Evolutionary conservation across 495 filamentous ascomycete genomes (phyloP).

Genomic region (Apiosordaria backusii): DNA sequence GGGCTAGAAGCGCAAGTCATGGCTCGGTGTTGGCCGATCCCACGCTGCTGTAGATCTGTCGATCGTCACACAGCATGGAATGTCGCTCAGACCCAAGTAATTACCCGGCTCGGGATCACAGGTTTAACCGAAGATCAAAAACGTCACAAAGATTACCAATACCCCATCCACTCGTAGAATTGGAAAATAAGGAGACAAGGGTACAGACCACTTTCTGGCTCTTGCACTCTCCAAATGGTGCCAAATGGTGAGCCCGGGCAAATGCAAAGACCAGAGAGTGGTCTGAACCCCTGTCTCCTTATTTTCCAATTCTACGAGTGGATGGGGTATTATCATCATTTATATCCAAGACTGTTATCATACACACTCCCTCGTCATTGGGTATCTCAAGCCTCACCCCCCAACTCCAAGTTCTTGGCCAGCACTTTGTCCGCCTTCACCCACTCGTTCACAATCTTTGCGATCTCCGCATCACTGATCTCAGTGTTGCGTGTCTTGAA

Average conservation of each 20-base stretch:
- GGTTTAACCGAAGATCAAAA: too few relatives aligned
- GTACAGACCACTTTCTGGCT: too few relatives aligned
- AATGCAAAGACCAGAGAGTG: too few relatives aligned
- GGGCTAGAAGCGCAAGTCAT: too few relatives aligned
- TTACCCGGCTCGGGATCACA: background rate
- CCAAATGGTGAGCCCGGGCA: too few relatives aligned
- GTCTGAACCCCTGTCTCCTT: too few relatives aligned
- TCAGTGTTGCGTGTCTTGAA: conserved; percentile 19
- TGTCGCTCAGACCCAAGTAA: background rate
- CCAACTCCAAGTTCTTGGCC: conserved; percentile 5
- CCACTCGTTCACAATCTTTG: conserved; percentile 30
- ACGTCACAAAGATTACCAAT: too few relatives aligned
- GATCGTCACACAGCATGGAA: background rate
- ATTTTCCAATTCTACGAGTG: too few relatives aligned
- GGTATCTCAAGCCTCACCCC: background rate
- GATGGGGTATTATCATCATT: background rate
- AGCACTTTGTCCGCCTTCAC: conserved; percentile 24
- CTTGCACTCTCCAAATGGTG: background rate
- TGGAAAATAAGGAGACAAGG: too few relatives aligned
- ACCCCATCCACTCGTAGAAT: too few relatives aligned
- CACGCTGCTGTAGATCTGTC: too few relatives aligned
- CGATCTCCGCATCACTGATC: conserved; percentile 34
- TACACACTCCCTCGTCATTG: background rate
- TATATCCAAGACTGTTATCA: background rate
- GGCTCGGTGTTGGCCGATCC: too few relatives aligned